Base-by-base conservation (phyloP, 2,329 filamentous ascomycete genomes). In the Alternaria sp. region DNA sequence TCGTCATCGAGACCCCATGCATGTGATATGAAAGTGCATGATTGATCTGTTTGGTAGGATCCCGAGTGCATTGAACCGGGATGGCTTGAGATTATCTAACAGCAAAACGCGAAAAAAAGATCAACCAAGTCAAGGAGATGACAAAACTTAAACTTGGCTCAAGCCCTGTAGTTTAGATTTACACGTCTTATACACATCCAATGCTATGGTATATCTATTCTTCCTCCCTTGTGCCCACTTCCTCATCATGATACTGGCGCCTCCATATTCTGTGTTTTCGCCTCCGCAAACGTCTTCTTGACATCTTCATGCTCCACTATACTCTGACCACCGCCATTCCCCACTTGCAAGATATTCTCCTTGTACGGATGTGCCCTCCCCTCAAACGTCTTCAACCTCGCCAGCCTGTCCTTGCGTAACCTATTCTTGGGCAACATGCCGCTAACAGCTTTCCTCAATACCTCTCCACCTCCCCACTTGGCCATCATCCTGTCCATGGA, bases 371-470 rank as follows among this genome's bases (percentile, higher is more conserved):
- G 93, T 24, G 88, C 87, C 37, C 87, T 83, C n/a, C 94, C 93
- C 80, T 99, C 96, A 78, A 97, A 99, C 5, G 91, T 93, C 86
- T 98, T 99, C 76, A 99, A 80, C 69, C 95, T 84, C 36, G 89
- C 92, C 81, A 99, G 81, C 65, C 96, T 82, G 82, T 92, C 91
- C 77, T 97, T 93, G 71, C 94, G 84, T 73, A 99, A 81, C 72
- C 93, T 83, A 81, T 99, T 99, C 86, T 99, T 99, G 53, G 95
- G 95, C 79, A 99, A 80, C 95, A 99, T 99, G 48, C 96, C 96
- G 75, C 90, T 90, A 39, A 99, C 96, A 1, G 96, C 95, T 78
- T 93, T 91, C 72, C 92, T 85, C 76, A 99, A 80, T 36, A 99
- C 89, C 84, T 99, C 95, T 36, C 90, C 89, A 49, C 95, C 95